Percentiles rank a stretch among this genome's conserved stretches.
These are phyloP conservation scores for Aspergillus sp. DNA, from an alignment of 2,329 filamentous ascomycete genomes.

Conservation along the genomic window DNA sequence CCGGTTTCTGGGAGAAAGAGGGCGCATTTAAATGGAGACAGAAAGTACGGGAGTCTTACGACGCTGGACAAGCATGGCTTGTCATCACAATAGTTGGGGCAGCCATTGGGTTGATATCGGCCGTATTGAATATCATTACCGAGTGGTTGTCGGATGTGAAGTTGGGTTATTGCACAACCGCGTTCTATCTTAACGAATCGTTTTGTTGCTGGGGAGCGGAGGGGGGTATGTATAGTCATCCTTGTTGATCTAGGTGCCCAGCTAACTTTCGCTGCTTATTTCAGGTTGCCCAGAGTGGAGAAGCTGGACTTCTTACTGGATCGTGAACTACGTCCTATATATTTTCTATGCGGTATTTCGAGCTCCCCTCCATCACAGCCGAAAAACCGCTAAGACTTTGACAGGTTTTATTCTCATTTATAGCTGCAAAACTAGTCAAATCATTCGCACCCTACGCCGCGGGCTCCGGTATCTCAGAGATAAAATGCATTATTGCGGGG, in stretches of 20 bases:
- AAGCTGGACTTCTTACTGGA: constrained; percentile 75
- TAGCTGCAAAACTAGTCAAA: constrained; percentile 81
- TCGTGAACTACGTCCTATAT: constrained; percentile 84
- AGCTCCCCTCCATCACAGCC: neutral
- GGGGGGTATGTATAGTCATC: constrained; percentile 55
- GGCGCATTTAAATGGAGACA: constrained; percentile 76
- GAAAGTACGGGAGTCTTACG: constrained; percentile 81
- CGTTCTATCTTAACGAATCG: constrained; percentile 93
- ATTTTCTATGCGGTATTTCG: constrained; percentile 72
- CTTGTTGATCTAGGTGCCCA: neutral
- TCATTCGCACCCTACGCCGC: constrained; percentile 93
- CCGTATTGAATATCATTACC: constrained; percentile 89
- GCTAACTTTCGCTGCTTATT: constrained; percentile 2
- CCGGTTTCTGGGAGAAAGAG: constrained; percentile 68
- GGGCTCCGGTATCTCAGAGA: constrained; percentile 95
- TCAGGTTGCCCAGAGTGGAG: constrained; percentile 84
- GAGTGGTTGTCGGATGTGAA: constrained; percentile 98
- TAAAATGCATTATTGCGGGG: constrained; percentile 98
- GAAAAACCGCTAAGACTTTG: neutral
- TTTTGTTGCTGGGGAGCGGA: constrained; percentile 99
- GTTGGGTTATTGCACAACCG: constrained; percentile 90
- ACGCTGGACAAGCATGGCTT: constrained; percentile 96
- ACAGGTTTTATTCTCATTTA: constrained; percentile 75
- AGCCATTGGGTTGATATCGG: constrained; percentile 92
- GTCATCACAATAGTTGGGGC: constrained; percentile 88